Base-by-base conservation (phyloP, 2,329 filamentous ascomycete genomes). In the Claviceps digitariae region DNA sequence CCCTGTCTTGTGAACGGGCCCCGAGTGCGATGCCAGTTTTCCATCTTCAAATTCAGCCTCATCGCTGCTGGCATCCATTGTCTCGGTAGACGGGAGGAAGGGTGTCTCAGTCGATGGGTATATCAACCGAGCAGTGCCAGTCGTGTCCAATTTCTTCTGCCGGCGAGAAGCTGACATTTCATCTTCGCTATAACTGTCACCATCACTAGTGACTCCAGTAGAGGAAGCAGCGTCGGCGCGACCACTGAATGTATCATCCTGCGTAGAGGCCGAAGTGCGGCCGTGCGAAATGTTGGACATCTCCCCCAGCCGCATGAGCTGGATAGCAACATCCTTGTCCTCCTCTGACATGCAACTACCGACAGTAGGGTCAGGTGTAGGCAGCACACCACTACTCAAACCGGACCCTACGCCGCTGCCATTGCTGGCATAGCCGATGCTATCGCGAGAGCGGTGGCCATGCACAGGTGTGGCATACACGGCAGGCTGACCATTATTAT, bases 271-370 rank as follows among this genome's bases (percentile, higher is more conserved):
- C 9, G 91, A 96, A 3, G 89, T 95, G 60, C 91, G 86, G 52
- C 90, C 90, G 63, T 95, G 88, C 1, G 90, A 95, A 63, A 94
- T 86, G 66, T 95, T 95, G 54, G 90, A 93, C 61, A 90, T 88
- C 66, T 96, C 90, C 47, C 93, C 90, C 52, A 98, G 79, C 61
- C 91, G 86, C 84, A 98, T 97, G 63, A 98, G 76, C 71, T 97
- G 93, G 65, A 96, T 84, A 54, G 93, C 93, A 57, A 97, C 93
- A 69, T 98, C 93, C 65, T 84, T 84, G 61, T 84, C 81, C 69
- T 98, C 93, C 66, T 98, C 93, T 15, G 91, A 97, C 68, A 98
- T 91, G 68, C 89, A 94, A 70, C 91, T 97, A 52, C 88, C 88
- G 61, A 97, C 87, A 13, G 93, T 98, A n/a, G 91, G 91, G 62